Percentiles rank a stretch among this genome's conserved stretches.
These are phyloP conservation scores for Gaertneriomyces sp. DNA, from an alignment of 192 early-diverging fungal species.

Conservation along the genomic window DNA sequence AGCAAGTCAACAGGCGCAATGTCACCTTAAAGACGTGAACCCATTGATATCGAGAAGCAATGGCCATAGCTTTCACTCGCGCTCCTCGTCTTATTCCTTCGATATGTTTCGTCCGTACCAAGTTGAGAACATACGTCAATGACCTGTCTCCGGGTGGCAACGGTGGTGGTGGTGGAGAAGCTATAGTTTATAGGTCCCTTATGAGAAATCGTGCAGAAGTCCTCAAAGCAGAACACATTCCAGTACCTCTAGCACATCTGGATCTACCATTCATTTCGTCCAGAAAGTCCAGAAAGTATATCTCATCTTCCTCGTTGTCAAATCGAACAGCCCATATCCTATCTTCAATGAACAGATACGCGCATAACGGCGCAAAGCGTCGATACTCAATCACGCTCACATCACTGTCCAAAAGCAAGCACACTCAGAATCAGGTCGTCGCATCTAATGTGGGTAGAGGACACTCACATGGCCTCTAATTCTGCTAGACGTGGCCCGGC, in stretches of 20 bases:
- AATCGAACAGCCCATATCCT: conserved; percentile 18
- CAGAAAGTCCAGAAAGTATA: conserved; percentile 26
- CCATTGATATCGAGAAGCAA: conserved; percentile 82
- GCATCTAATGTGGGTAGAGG: too few relatives aligned
- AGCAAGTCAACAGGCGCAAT: too few relatives aligned
- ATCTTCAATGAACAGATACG: conserved; percentile 6
- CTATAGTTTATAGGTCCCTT: background rate
- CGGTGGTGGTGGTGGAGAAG: conserved; percentile 14
- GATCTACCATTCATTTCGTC: background rate
- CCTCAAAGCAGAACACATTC: background rate
- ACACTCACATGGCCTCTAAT: conserved; percentile 11
- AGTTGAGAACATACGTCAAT: conserved; percentile 84
- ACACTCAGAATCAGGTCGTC: too few relatives aligned
- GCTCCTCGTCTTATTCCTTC: conserved; percentile 81
- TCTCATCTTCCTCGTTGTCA: conserved; percentile 28
- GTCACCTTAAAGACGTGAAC: conserved; percentile 76
- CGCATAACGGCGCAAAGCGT: conserved; percentile 15
- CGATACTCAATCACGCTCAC: conserved; percentile 7
- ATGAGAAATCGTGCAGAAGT: background rate
- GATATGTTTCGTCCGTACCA: conserved; percentile 88
- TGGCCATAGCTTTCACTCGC: conserved; percentile 89
- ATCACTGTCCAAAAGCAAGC: background rate
- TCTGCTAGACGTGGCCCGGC: background rate
- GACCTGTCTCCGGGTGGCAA: conserved; percentile 37
- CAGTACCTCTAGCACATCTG: too few relatives aligned